phyloP scores from a whole-genome alignment of 805 yeast genomes.

The Lachancea mirantina region DNA sequence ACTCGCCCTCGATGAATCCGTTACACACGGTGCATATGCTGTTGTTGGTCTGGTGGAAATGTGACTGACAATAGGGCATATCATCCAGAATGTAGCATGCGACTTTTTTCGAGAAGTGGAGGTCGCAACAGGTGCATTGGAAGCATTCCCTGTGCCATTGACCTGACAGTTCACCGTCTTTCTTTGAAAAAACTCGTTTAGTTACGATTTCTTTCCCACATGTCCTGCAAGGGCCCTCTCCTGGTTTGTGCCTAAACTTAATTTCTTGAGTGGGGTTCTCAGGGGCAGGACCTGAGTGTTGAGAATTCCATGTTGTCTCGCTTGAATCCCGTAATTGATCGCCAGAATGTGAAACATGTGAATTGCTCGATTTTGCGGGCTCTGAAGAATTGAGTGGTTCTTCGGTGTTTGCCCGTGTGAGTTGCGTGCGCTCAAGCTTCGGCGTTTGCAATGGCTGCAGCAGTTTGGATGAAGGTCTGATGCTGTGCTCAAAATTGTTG shows the following conservation, averaged over 20 bases:
- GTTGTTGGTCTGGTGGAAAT: conserved; percentile 66
- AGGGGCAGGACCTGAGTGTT: no score
- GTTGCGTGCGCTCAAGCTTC: no score
- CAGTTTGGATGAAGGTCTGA: no score
- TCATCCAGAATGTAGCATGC: conserved; percentile 74
- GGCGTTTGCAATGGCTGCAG: no score
- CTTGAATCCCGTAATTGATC: neutral
- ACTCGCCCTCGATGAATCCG: conserved; percentile 80
- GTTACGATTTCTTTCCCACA: conserved; percentile 52
- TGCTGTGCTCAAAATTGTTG: no score
- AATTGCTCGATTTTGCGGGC: neutral
- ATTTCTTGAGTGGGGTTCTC: no score
- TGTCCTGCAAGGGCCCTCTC: conserved; percentile 75
- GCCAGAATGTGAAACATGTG: neutral
- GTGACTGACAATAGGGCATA: conserved; percentile 72
- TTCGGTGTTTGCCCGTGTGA: neutral
- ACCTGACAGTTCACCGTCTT: conserved; percentile 59
- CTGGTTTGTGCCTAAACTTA: conserved; percentile 39
- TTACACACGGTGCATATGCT: conserved; percentile 69
- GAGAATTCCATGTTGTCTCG: neutral
- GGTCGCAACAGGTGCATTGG: conserved; percentile 57
- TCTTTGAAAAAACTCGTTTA: conserved; percentile 76
- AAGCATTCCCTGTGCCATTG: conserved; percentile 94
- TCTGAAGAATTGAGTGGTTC: neutral
- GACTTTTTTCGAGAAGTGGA: conserved; percentile 49